Conservation (phyloP, 208 protist species). For the Wallacemonas sp. region DNA sequence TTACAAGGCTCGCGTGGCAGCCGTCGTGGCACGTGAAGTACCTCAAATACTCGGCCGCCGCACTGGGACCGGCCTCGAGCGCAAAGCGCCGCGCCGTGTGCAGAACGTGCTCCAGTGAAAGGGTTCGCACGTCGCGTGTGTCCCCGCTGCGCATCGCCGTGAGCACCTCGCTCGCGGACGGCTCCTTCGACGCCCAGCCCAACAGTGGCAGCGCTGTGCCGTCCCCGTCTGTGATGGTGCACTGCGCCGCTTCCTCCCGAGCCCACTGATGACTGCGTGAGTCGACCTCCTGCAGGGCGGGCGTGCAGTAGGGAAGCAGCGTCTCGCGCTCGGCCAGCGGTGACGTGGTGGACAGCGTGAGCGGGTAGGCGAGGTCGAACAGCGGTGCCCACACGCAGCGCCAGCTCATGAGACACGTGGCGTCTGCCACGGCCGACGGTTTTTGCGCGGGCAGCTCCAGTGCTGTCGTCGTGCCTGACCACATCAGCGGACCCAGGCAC, state of each 20-base stretch:
- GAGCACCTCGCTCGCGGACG: not conserved
- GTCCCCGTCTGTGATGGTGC: not conserved
- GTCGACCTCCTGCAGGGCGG: not conserved
- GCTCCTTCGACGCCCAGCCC: constrained; percentile 3
- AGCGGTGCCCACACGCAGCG: constrained; percentile 1
- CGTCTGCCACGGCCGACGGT: not conserved
- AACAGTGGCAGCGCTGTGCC: constrained; percentile 5
- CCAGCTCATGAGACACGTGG: not conserved
- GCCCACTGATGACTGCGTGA: not conserved
- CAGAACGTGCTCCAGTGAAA: not conserved
- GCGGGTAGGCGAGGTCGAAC: not conserved
- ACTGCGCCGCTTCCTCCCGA: not conserved
- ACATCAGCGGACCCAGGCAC: not conserved
- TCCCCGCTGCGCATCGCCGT: not conserved
- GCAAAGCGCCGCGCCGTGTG: not conserved
- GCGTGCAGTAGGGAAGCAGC: not conserved
- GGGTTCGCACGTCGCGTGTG: not conserved
- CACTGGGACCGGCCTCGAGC: not conserved
- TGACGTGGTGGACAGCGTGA: not conserved
- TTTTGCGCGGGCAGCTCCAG: not conserved
- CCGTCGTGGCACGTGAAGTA: constrained; percentile 12
- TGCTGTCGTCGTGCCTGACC: not conserved
- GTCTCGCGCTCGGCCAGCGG: not conserved
- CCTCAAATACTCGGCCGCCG: constrained; percentile 8
- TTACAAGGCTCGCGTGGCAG: not conserved